Evolutionary conservation across 2,329 filamentous ascomycete species (phyloP).

Genomic region (Xylariales sp.): DNA sequence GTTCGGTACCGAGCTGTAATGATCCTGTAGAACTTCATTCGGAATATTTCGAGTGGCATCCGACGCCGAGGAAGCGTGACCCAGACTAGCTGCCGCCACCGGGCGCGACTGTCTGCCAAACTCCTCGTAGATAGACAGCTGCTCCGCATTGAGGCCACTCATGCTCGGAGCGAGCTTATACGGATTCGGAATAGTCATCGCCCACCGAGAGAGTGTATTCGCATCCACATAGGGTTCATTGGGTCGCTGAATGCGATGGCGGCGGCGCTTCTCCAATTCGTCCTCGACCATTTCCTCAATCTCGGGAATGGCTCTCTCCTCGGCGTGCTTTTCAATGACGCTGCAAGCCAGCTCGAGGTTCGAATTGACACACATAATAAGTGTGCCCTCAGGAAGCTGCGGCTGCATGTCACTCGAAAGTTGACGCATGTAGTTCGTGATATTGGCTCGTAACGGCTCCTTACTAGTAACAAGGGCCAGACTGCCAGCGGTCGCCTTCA

Average conservation of each 20-base stretch:
- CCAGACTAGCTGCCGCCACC: conserved; percentile 46
- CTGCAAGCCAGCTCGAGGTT: conserved; percentile 91
- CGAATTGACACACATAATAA: conserved; percentile 98
- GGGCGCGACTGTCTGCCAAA: conserved; percentile 82
- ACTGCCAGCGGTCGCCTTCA: conserved; percentile 89
- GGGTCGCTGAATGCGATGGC: conserved; percentile 68
- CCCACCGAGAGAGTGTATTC: conserved; percentile 82
- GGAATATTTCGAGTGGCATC: conserved; percentile 58
- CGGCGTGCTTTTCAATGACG: conserved; percentile 92
- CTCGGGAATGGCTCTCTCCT: conserved; percentile 86
- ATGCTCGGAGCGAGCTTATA: conserved; percentile 74
- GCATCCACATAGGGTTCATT: conserved; percentile 82
- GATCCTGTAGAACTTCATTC: conserved; percentile 60
- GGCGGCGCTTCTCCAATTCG: conserved; percentile 72
- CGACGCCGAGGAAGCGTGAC: conserved; percentile 53
- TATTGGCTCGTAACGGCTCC: conserved; percentile 91
- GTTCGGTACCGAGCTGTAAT: conserved; percentile 52
- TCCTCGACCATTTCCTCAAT: conserved; percentile 90
- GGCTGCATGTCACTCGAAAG: conserved; percentile 66
- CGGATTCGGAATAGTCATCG: conserved; percentile 87
- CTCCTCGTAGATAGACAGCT: conserved; percentile 94
- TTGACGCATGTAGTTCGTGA: conserved; percentile 89
- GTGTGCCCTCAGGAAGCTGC: conserved; percentile 86
- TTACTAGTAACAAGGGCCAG: conserved; percentile 97
- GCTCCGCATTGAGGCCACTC: conserved; percentile 77